These are phyloP conservation scores for Giardia muris DNA, from an alignment of 208 protist genomes.

Conservation along the genomic window DNA sequence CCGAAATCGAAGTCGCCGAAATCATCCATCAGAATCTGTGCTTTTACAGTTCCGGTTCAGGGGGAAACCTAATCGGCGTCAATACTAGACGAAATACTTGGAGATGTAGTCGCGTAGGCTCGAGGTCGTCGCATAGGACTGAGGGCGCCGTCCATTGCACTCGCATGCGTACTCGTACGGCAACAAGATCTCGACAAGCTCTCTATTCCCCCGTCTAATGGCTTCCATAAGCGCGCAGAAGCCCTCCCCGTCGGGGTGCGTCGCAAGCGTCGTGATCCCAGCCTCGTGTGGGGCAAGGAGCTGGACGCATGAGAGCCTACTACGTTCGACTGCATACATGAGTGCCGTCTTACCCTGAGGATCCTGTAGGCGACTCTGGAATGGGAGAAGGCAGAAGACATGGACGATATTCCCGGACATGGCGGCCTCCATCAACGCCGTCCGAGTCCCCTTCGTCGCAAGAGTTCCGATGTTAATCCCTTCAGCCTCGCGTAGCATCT, in stretches of 20 bases:
- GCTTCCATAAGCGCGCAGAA: not conserved
- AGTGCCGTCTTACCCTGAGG: not conserved
- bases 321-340: not conserved
- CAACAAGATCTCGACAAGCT: not conserved
- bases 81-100: too few relatives aligned
- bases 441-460: not conserved
- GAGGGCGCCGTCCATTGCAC: too few relatives aligned
- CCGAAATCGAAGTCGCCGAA: too few relatives aligned
- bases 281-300: not conserved
- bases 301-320: not conserved
- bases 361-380: not conserved
- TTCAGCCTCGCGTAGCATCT: not conserved
- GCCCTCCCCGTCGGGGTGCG: not conserved
- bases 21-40: too few relatives aligned
- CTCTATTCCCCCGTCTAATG: not conserved
- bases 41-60: too few relatives aligned
- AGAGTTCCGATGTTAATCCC: not conserved
- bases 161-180: too few relatives aligned
- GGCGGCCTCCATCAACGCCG: not conserved
- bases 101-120: too few relatives aligned
- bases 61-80: too few relatives aligned
- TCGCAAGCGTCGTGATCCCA: not conserved
- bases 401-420: not conserved
- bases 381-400: not conserved
- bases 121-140: too few relatives aligned